Evolutionary conservation across 169 alveolate species (phyloP).

Genomic region (Eimeria praecox): DNA sequence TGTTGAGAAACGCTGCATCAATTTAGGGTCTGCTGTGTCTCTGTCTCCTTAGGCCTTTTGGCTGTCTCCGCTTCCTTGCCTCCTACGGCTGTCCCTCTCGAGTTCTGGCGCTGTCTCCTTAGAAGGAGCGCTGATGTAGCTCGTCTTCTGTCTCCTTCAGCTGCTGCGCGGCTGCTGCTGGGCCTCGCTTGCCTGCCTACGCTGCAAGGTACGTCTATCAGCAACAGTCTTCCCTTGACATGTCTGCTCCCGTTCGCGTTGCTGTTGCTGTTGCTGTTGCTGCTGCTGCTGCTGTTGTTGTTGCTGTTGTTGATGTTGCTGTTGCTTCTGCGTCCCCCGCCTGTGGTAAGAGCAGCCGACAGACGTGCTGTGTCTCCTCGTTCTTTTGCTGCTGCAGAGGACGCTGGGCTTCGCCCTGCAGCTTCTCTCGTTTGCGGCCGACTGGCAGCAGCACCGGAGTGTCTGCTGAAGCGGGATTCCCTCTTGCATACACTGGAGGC

Average conservation of each 20-base stretch:
- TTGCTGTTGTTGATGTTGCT: background rate
- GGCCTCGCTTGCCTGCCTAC: conserved; percentile 25
- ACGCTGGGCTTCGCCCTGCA: background rate
- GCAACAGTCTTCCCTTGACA: background rate
- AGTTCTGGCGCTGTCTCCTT: conserved; percentile 61
- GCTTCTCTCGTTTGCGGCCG: background rate
- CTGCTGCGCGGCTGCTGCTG: conserved; percentile 39
- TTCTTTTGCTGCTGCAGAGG: conserved; percentile 35
- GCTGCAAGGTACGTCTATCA: conserved; percentile 36
- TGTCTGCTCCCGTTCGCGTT: background rate
- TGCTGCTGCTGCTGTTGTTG: background rate
- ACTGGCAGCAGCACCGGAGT: conserved; percentile 40
- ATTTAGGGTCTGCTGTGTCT: background rate
- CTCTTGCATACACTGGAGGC: conserved; percentile 33
- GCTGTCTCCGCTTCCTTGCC: conserved; percentile 52
- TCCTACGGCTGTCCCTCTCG: conserved; percentile 20
- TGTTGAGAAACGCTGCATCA: background rate
- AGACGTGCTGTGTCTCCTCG: background rate
- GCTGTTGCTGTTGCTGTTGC: conserved; percentile 12
- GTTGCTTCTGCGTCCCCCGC: background rate
- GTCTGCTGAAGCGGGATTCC: conserved; percentile 6
- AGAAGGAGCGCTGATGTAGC: conserved; percentile 30
- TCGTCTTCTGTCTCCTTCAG: conserved; percentile 38
- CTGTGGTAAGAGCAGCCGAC: no score
- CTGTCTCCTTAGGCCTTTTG: conserved; percentile 18